Conservation (phyloP, 306 rosid species). For the Cucurbita argyrosperma region DNA sequence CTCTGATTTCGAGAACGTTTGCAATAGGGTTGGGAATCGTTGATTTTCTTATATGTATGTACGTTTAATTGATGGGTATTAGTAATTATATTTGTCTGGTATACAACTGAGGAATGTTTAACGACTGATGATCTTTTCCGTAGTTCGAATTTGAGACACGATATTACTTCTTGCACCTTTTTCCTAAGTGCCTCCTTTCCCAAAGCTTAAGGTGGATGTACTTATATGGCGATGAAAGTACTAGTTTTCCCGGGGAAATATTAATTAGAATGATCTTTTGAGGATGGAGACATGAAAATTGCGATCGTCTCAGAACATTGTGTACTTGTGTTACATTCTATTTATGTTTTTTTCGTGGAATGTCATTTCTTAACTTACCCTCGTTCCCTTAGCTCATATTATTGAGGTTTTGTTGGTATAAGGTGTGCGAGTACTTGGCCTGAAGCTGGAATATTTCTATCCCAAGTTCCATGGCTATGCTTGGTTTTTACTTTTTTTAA, state of each 20-base stretch:
- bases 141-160: neutral
- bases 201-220: neutral
- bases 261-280: neutral
- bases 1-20: neutral
- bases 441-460: neutral
- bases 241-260: neutral
- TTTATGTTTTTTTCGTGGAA: neutral
- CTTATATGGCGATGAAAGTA: neutral
- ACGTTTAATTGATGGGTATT: neutral
- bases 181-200: neutral
- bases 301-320: neutral
- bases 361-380: neutral
- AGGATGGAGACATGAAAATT: neutral
- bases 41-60: neutral
- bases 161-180: neutral
- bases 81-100: neutral
- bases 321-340: neutral
- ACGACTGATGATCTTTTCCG: neutral
- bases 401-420: neutral
- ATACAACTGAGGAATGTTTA: neutral
- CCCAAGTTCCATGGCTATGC: slow-evolving; percentile 6
- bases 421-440: neutral
- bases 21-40: neutral
- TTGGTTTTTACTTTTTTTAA: slow-evolving; percentile 7
- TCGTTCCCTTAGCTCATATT: neutral